Evolutionary conservation across 1,139 yeast genomes (phyloP), one percentile per base, ranked within the genome.

Genomic region (Starmera stellimalicola): DNA sequence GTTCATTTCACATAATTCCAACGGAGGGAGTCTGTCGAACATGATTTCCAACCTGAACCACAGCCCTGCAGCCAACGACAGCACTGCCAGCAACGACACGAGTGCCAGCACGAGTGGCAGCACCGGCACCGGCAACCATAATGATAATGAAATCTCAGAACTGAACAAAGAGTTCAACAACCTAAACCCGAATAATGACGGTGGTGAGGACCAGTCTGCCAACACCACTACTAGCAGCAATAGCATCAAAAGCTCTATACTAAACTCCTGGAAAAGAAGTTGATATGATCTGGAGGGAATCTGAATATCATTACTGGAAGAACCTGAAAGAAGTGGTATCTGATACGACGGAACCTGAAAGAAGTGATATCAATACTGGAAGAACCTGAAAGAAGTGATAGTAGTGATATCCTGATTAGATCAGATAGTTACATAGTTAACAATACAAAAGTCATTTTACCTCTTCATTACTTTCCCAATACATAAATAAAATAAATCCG

Each of bases 1-100:
- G 2, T 55, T 46, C 31, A 56, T 58, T 27, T 46, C 58, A 2
- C 60, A 55, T 18, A 43, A 51, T 7, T 27, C 40, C 8, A 31
- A 33, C 9, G 17, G 32, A 5, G 27, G 28, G 18, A 32, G 27
- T 18, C 18, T 41, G 30, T 29, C 45, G 16, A 35, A 34, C 32
- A 31, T 39, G 26, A 19, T 39, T 30, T 27, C 32, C 16, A 16
- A 26, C 11, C 8, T 27, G 7, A 18, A 18, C 18, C n/a, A 16
- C 16, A n/a, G n/a, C n/a, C n/a, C n/a, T n/a, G n/a, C n/a, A n/a
- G n/a, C n/a, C 16, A 15, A 6, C 8, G 3, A 9, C 11, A 16
- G 11, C 11, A 5, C 5, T 15, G 9, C 3, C 5, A 7, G 12
- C 16, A 26, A 26, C 10, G 11, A 17, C 12, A 24, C 14, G 12